phyloP scores from a whole-genome alignment of 2,329 filamentous ascomycete genomes.

The Ceratocystis colombiana region DNA sequence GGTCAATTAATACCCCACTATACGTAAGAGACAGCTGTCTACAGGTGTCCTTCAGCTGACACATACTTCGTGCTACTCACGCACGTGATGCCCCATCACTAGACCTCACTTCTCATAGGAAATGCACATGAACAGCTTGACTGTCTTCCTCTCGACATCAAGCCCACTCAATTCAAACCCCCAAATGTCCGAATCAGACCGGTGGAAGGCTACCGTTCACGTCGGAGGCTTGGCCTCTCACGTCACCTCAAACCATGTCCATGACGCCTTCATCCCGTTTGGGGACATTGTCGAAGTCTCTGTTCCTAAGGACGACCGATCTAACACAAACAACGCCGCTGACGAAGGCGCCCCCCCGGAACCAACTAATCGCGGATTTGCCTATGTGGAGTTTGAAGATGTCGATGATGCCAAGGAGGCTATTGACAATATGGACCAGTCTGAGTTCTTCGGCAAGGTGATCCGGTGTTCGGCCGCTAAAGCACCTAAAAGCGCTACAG shows the following conservation, averaged over 20 bases:
- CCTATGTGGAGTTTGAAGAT: conserved; percentile 89
- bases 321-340: conserved; percentile 38
- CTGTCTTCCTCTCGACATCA: not conserved
- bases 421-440: conserved; percentile 98
- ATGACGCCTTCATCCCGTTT: conserved; percentile 91
- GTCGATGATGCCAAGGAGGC: conserved; percentile 81
- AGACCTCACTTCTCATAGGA: conserved; percentile 1
- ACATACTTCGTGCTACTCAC: not conserved
- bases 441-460: conserved; percentile 83
- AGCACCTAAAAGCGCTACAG: conserved; percentile 75
- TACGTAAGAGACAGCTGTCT: not conserved
- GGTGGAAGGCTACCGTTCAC: conserved; percentile 85
- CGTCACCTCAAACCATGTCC: conserved; percentile 64
- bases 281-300: conserved; percentile 89
- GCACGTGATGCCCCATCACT: conserved; percentile 20
- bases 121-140: too few relatives aligned
- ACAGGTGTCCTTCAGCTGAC: not conserved
- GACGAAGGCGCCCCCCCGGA: conserved; percentile 45
- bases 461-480: conserved; percentile 91
- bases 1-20: not conserved
- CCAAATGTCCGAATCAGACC: conserved; percentile 66
- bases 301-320: conserved; percentile 75
- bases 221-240: conserved; percentile 77
- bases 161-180: not conserved
- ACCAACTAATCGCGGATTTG: conserved; percentile 74